A percentile compares a stretch with the other conserved stretches of the same genome.
These are phyloP conservation scores for Zizania palustris DNA, from an alignment of 202 grass and related monocot species.

Conservation along the genomic window DNA sequence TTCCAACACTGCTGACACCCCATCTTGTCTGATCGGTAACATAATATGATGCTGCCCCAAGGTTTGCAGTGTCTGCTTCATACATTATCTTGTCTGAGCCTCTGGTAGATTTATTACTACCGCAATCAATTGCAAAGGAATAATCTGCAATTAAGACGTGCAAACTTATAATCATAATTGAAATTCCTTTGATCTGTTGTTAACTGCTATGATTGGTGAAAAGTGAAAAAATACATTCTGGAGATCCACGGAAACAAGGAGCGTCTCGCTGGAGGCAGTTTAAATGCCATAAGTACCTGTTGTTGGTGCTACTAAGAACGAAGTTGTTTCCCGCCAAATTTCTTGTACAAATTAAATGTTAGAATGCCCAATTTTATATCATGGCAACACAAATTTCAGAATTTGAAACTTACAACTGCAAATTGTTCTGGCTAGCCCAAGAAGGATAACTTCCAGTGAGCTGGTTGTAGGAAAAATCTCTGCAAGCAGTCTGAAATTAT, in stretches of 20 bases:
- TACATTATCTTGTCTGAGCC: conserved; percentile 52
- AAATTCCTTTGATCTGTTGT: too few relatives aligned
- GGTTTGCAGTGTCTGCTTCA: conserved; percentile 44
- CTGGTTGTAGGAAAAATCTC: too few relatives aligned
- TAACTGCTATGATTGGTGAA: too few relatives aligned
- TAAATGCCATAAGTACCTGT: conserved; percentile 13
- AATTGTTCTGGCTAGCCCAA: not conserved
- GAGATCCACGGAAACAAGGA: too few relatives aligned
- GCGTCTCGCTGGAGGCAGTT: too few relatives aligned
- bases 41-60: conserved; percentile 65
- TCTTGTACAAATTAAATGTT: conserved; percentile 5
- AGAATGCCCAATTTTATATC: not conserved
- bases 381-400: not conserved
- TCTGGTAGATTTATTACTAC: conserved; percentile 49
- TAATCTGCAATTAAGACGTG: conserved; percentile 47
- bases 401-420: not conserved
- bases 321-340: conserved; percentile 47
- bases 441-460: too few relatives aligned
- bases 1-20: conserved; percentile 64
- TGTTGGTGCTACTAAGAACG: not conserved
- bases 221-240: too few relatives aligned
- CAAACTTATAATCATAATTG: too few relatives aligned
- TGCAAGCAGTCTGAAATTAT: not conserved
- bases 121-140: conserved; percentile 62
- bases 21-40: conserved; percentile 55